Evolutionary conservation across 345 rosid species (phyloP), one percentile per base, ranked within the genome.

Genomic region (Pugionium dolabratum): DNA sequence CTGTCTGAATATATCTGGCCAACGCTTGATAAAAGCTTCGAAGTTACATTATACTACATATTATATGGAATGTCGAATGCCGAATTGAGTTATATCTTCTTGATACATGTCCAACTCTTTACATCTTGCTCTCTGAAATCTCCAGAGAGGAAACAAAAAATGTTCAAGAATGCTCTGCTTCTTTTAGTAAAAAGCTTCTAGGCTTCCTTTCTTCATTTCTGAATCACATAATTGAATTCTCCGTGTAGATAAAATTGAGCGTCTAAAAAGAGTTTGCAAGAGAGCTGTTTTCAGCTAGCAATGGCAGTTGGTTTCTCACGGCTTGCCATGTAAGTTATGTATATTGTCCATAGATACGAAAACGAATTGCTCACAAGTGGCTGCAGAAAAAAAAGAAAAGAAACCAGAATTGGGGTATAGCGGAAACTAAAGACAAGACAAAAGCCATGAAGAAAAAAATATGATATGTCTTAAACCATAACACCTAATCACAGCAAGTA

Each of bases 351-450:
- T 33, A 85, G 65, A 74, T 85, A 94, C 2, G 99, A 84, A 83
- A 94, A 94, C 4, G 92, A 85, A 76, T 94, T 94, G 84, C 87
- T 86, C 75, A 90, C 89, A 66, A 94, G 68, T 27, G 99, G 92
- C 97, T 94, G 89, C 62, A 42, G 9, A 62, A 27, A 35, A 25
- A 54, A 7, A 53, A 18, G 18, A 4, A 44, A 9, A 44, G 2
- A 45, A 59, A 53, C 67, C 44, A 59, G 32, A 28, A 37, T 1
- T 37, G 55, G 25, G 37, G 48, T 36, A 29, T 2, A 41, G 42
- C 9, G 7, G 9, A 18, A 58, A 26, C 48, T 43, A 7, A 5
- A 9, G 6, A 27, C 31, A 55, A 54, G 42, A 33, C 39, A 56
- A 46, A 36, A 4, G 31, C 30, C 25, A 69, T 49, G 37, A 28